Conservation (phyloP, 805 yeast species). For the Starmerella sp. region DNA sequence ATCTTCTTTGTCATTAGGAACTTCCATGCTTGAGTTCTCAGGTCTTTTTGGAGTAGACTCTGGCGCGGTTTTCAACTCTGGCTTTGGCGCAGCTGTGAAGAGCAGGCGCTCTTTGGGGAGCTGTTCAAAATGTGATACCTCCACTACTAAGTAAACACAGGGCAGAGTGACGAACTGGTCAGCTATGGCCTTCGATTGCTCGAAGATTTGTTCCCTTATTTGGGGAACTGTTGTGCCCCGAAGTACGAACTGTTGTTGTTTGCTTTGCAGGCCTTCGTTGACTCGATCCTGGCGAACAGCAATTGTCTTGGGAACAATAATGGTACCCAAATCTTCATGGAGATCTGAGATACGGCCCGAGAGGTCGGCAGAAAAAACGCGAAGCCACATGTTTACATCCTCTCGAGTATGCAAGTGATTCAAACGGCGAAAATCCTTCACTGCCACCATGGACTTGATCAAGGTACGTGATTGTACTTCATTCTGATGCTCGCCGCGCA, state of each 20-base stretch:
- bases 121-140: slow-evolving; percentile 16
- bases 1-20: background rate
- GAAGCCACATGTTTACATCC: slow-evolving; percentile 68
- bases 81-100: slow-evolving; percentile 1
- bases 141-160: slow-evolving; percentile 15
- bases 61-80: background rate
- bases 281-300: slow-evolving; percentile 30
- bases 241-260: slow-evolving; percentile 10
- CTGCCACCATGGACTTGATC: slow-evolving; percentile 78
- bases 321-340: slow-evolving; percentile 46
- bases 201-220: slow-evolving; percentile 9
- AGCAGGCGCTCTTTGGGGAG: slow-evolving; percentile 17
- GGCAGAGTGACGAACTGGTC: slow-evolving; percentile 12
- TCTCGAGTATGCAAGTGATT: slow-evolving; percentile 37
- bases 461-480: slow-evolving; percentile 49
- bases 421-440: slow-evolving; percentile 59
- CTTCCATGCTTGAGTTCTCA: background rate
- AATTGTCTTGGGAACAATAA: slow-evolving; percentile 47
- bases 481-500: slow-evolving; percentile 49
- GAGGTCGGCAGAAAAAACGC: slow-evolving; percentile 72
- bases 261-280: slow-evolving; percentile 8
- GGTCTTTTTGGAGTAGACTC: background rate
- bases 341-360: slow-evolving; percentile 58
- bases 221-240: slow-evolving; percentile 2
- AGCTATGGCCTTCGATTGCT: slow-evolving; percentile 10